These are phyloP conservation scores for Daldinia loculata DNA, from an alignment of 495 filamentous ascomycete genomes.

Conservation along the genomic window DNA sequence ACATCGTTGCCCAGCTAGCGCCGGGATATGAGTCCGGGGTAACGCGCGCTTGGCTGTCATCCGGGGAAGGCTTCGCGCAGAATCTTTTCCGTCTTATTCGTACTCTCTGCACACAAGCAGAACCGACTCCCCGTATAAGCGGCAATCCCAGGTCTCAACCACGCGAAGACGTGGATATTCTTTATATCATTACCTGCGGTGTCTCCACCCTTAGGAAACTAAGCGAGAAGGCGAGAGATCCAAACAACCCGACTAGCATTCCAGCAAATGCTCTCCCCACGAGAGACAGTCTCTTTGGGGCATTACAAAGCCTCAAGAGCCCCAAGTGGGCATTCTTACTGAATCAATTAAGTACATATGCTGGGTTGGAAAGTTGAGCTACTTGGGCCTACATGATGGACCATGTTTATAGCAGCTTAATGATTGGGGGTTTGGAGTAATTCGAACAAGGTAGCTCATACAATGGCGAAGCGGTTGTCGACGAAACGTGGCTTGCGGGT, in stretches of 20 bases:
- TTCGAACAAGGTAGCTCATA: conserved; percentile 9
- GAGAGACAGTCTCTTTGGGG: conserved; percentile 74
- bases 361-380: conserved; percentile 63
- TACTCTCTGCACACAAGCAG: conserved; percentile 68
- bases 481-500: conserved; percentile 5
- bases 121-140: conserved; percentile 49
- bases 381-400: neutral
- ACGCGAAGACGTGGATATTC: conserved; percentile 56
- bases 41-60: conserved; percentile 83
- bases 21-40: conserved; percentile 75
- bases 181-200: conserved; percentile 73
- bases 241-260: conserved; percentile 61
- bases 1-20: conserved; percentile 80
- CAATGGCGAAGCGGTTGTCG: neutral
- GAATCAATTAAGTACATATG: conserved; percentile 77
- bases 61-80: conserved; percentile 83
- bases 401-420: neutral
- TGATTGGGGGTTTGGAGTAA: neutral
- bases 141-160: conserved; percentile 45
- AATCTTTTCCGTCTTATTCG: conserved; percentile 78
- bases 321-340: conserved; percentile 66
- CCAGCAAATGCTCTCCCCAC: conserved; percentile 73
- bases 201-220: conserved; percentile 74
- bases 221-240: conserved; percentile 74
- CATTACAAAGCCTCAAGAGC: conserved; percentile 65